Evolutionary conservation across 495 filamentous ascomycete species (phyloP), one percentile per base, ranked within the genome.

Genomic region (Tricharina praecox): DNA sequence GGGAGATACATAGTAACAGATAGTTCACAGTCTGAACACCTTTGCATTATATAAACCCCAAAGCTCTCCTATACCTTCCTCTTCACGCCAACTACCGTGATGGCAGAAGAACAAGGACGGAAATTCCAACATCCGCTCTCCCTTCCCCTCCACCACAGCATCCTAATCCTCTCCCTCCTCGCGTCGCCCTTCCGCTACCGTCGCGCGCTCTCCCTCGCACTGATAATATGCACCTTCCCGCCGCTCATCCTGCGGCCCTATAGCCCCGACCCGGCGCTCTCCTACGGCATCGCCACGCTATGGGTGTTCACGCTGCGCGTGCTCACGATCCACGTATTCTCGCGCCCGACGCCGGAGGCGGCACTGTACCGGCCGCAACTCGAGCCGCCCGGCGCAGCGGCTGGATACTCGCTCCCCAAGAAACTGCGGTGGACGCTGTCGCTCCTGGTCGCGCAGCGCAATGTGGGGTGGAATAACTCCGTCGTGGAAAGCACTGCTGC

Each of bases 261-360:
- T 28, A n/a, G 10, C 28, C 1, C 43, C 28, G 43, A 46, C 28
- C 25, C 30, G 10, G 43, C 43, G 9, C 26, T 28, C 8, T 11
- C 24, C 43, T 46, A 46, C 28, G 43, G 43, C 25, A 28, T 28
- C 24, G 43, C 43, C 15, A 46, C 43, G 23, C 25, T 34, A 25
- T 46, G 43, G 43, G 30, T 35, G 15, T 2, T 46, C 8, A 46
- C 43, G 13, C 43, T 33, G 5, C 25, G 28, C 1, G 30, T 20
- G 2, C 18, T 46, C 8, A 35, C 43, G 10, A 3, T 46, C n/a
- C 43, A 46, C 43, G 15, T 46, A 15, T 33, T 33, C 24, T 24
- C 21, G 9, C 19, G 11, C 18, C 20, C 40, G 10, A 10, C 11
- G 8, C 25, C 30, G 8, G 43, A 46, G 19, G n/a, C 8, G 7